Evolutionary conservation across 2,329 filamentous ascomycete species (phyloP).

Genomic region (Fusarium temperatum): DNA sequence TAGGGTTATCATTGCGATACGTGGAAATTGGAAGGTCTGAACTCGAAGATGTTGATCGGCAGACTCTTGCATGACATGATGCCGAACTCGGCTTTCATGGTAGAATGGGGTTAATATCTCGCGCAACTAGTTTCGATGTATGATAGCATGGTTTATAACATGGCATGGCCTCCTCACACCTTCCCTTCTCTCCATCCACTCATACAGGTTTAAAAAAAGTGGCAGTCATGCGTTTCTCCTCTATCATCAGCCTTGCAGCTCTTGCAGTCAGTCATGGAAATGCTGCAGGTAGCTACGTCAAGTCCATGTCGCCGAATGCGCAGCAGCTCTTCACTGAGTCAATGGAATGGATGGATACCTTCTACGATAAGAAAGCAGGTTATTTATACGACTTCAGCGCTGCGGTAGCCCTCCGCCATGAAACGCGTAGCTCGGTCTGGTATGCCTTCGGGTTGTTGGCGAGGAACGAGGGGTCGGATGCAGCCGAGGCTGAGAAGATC

Average conservation of each 20-base stretch:
- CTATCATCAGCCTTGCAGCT: not conserved
- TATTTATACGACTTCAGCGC: conserved; percentile 63
- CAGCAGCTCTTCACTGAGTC: conserved; percentile 30
- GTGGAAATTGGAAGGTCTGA: not conserved
- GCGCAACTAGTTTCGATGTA: not conserved
- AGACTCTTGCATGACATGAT: not conserved
- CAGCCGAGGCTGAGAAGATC: conserved; percentile 60
- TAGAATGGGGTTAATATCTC: not conserved
- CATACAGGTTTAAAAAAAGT: not conserved
- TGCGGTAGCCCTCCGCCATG: conserved; percentile 59
- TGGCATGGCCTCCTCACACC: not conserved
- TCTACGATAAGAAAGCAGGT: conserved; percentile 60
- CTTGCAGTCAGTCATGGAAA: not conserved
- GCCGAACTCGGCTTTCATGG: not conserved
- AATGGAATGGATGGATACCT: conserved; percentile 64
- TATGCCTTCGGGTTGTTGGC: conserved; percentile 67
- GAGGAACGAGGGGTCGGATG: conserved; percentile 60
- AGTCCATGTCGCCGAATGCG: conserved; percentile 6
- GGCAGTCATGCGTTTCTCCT: not conserved
- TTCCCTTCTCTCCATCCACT: not conserved
- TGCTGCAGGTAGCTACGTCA: not conserved
- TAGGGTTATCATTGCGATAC: not conserved
- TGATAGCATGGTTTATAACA: not conserved
- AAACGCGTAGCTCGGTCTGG: conserved; percentile 66
- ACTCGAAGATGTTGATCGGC: not conserved